Base-by-base conservation (phyloP, 495 filamentous ascomycete species). In the Lophiostoma macrostomum region DNA sequence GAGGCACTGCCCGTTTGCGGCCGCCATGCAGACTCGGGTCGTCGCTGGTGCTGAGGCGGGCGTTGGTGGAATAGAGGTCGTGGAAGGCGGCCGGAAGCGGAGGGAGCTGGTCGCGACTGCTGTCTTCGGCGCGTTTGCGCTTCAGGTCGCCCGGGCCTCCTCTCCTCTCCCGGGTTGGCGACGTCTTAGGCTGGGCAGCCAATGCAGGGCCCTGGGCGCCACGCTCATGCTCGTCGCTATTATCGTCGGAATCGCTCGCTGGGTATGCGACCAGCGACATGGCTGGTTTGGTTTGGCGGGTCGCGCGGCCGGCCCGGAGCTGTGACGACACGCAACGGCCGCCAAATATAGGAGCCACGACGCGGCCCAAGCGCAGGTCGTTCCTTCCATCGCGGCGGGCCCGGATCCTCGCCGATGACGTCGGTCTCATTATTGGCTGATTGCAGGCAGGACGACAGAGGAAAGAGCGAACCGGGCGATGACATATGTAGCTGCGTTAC, bases 1-100 rank as follows among this genome's bases (percentile, higher is more conserved):
- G 93, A 2, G 93, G 91, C 34, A 81, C 86, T 34, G 80, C 79
- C 20, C 93, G 77, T 64, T 83, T 86, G 34, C 90, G 80, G 24
- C 93, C 93, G 24, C 83, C 84, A 69, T 98, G 93, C 25, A 98
- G 75, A 47, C 73, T 72, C 0, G 93, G 91, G 58, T 95, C 85
- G 69, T 98, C 93, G 52, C 71, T 71, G 22, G 82, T 84, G 66
- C 86, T 87, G 45, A 84, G 71, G 31, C 90, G 80, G 43, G 83
- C 80, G 35, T 80, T 79, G 4, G 83, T 84, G n/a, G 90, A 85
- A 73, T 97, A 96, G 52, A 96, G 77, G 67, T 95, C 86, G 69
- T 90, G 85, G 70, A 98, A 97, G 36, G 80, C 69, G 14, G 83
- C 64, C 12, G 93, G 89, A 11, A 97, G 74, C 4, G 90, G 86